Evolutionary conservation across 345 rosid species (phyloP).

Genomic region (Lepidium sativum): DNA sequence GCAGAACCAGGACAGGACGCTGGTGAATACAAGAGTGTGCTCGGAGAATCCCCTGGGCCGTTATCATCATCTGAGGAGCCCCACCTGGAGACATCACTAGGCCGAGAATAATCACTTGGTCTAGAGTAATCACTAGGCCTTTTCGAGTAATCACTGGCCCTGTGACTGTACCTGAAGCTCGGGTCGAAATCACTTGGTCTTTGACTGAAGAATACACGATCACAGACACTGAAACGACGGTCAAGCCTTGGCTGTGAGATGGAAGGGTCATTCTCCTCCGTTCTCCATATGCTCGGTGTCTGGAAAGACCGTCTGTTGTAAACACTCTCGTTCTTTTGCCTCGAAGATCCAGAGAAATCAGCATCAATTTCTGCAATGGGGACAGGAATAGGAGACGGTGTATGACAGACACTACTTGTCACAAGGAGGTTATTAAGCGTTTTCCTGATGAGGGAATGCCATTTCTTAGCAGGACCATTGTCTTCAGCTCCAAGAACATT

Average conservation of each 20-base stretch:
- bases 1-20: slow-evolving; percentile 42
- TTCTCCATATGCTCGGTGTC: slow-evolving; percentile 76
- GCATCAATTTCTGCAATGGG: slow-evolving; percentile 89
- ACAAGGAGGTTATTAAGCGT: slow-evolving; percentile 80
- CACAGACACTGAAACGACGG: slow-evolving; percentile 87
- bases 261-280: slow-evolving; percentile 72
- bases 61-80: slow-evolving; percentile 97
- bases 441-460: slow-evolving; percentile 74
- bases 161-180: slow-evolving; percentile 52
- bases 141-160: slow-evolving; percentile 58
- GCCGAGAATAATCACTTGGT: slow-evolving; percentile 80
- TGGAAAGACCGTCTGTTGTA: slow-evolving; percentile 91
- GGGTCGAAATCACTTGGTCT: slow-evolving; percentile 15
- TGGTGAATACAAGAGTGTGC: slow-evolving; percentile 71
- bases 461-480: slow-evolving; percentile 96
- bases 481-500: slow-evolving; percentile 96
- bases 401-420: slow-evolving; percentile 44
- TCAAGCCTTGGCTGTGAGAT: slow-evolving; percentile 62
- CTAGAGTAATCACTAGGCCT: slow-evolving; percentile 21
- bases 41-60: slow-evolving; percentile 82
- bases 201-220: slow-evolving; percentile 70
- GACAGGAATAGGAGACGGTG: slow-evolving; percentile 86
- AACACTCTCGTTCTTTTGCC: slow-evolving; percentile 73
- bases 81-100: slow-evolving; percentile 85
- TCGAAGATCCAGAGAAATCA: slow-evolving; percentile 89